Percentiles rank a stretch among this genome's conserved stretches.
Conservation (phyloP, 768 basidiomycete species). For the Inosperma sp. region DNA sequence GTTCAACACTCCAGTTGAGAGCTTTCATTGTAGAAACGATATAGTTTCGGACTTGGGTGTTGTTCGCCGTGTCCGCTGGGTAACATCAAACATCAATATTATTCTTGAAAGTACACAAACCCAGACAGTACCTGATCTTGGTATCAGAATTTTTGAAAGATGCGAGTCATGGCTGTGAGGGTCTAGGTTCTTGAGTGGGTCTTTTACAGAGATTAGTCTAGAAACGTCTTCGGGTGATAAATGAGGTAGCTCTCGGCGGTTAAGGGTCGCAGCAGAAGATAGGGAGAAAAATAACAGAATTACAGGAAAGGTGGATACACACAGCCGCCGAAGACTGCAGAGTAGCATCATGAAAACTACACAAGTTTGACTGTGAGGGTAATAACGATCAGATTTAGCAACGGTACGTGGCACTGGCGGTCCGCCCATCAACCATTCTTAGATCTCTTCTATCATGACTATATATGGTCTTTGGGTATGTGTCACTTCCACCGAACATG, state of each 20-base stretch:
- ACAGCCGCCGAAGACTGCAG: slow-evolving; percentile 8
- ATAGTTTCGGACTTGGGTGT: slow-evolving; percentile 77
- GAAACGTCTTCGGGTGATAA: slow-evolving; percentile 51
- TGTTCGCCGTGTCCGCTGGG: slow-evolving; percentile 68
- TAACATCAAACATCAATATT: not conserved
- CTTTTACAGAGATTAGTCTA: slow-evolving; percentile 48
- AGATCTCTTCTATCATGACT: slow-evolving; percentile 44
- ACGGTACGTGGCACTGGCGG: not conserved
- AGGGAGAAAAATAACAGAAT: slow-evolving; percentile 24
- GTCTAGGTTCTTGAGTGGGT: slow-evolving; percentile 68
- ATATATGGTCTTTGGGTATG: slow-evolving; percentile 80
- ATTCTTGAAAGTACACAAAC: slow-evolving; percentile 3
- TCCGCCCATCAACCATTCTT: not conserved
- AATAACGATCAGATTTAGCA: too few species aligned
- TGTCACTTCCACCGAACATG: not conserved
- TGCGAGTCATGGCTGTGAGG: slow-evolving; percentile 62
- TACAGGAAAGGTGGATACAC: slow-evolving; percentile 16
- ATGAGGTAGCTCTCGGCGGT: slow-evolving; percentile 36
- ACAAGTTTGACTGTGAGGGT: not conserved
- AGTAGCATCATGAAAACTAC: slow-evolving; percentile 3
- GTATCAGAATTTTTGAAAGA: slow-evolving; percentile 81
- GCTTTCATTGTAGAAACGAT: slow-evolving; percentile 66
- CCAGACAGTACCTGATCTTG: slow-evolving; percentile 64
- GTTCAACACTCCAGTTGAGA: slow-evolving; percentile 84
- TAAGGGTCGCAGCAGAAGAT: slow-evolving; percentile 35